phyloP scores from a whole-genome alignment of 2,329 filamentous ascomycete genomes.

The Venturia asperata region DNA sequence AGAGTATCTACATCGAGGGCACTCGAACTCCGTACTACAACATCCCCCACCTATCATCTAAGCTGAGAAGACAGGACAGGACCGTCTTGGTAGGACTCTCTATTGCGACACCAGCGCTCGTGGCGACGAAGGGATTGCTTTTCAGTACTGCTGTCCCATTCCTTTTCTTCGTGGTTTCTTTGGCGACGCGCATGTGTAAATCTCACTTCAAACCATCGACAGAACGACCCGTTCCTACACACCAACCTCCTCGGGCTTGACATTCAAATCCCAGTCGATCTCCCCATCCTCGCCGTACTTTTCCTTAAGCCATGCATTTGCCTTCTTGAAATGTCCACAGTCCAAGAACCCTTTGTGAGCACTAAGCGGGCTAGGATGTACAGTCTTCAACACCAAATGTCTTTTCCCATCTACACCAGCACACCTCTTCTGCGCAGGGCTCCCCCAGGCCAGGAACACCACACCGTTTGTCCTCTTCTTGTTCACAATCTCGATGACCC shows the following conservation, averaged over 20 bases:
- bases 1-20: too few species aligned
- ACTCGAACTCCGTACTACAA: background rate
- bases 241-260: constrained; percentile 15
- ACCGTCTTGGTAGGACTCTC: too few species aligned
- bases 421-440: constrained; percentile 73
- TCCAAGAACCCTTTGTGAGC: constrained; percentile 72
- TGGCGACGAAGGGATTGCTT: too few species aligned
- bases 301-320: constrained; percentile 75
- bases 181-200: background rate
- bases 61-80: background rate
- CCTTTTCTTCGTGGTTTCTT: background rate
- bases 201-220: background rate
- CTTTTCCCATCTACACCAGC: constrained; percentile 61
- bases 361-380: constrained; percentile 90
- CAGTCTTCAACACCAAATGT: constrained; percentile 77
- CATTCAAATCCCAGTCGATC: constrained; percentile 74
- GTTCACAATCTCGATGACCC: constrained; percentile 79
- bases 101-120: too few species aligned
- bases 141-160: background rate
- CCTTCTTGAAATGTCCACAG: constrained; percentile 71
- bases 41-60: background rate
- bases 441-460: constrained; percentile 93
- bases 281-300: constrained; percentile 72
- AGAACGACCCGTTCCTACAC: background rate
- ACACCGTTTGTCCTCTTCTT: constrained; percentile 71